These are phyloP conservation scores for Colletotrichum scovillei DNA, from an alignment of 2,329 filamentous ascomycete species.

Conservation along the genomic window DNA sequence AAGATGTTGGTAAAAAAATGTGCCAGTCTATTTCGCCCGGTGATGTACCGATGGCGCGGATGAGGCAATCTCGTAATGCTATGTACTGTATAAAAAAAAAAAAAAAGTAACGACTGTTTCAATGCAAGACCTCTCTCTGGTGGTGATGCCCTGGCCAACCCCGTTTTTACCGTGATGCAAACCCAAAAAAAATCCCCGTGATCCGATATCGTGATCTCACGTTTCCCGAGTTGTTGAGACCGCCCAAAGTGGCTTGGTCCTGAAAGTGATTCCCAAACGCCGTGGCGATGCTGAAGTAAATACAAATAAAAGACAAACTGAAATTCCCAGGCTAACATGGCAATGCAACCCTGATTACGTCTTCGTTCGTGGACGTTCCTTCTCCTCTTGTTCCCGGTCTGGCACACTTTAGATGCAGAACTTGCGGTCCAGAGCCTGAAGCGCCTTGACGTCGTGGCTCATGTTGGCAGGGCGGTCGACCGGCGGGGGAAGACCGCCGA, in stretches of 20 bases:
- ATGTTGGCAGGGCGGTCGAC: constrained; percentile 63
- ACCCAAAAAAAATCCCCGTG: not conserved
- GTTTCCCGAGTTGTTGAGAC: constrained; percentile 4
- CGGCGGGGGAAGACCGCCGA: constrained; percentile 63
- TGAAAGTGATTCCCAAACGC: constrained; percentile 19
- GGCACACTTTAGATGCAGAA: constrained; percentile 51
- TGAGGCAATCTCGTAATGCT: not conserved
- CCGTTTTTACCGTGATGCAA: constrained; percentile 33
- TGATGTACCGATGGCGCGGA: not conserved
- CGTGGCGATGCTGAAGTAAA: constrained; percentile 28
- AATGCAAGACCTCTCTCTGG: not conserved
- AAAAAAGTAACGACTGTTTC: constrained; percentile 19
- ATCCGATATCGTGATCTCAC: constrained; percentile 7
- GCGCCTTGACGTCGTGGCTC: constrained; percentile 72
- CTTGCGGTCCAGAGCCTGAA: constrained; percentile 74
- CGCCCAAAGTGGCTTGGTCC: constrained; percentile 12
- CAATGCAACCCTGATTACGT: constrained; percentile 8
- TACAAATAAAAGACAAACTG: not conserved
- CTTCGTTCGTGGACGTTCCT: not conserved
- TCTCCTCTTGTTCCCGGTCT: not conserved
- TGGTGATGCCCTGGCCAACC: not conserved
- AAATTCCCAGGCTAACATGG: not conserved
- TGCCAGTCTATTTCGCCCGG: constrained; percentile 30
- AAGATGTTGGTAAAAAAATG: not conserved
- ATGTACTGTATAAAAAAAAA: constrained; percentile 15